Percentiles rank a stretch among this genome's conserved stretches.
Evolutionary conservation across 1,284 basidiomycete genomes (phyloP).

Genomic region (Boletus sp.): DNA sequence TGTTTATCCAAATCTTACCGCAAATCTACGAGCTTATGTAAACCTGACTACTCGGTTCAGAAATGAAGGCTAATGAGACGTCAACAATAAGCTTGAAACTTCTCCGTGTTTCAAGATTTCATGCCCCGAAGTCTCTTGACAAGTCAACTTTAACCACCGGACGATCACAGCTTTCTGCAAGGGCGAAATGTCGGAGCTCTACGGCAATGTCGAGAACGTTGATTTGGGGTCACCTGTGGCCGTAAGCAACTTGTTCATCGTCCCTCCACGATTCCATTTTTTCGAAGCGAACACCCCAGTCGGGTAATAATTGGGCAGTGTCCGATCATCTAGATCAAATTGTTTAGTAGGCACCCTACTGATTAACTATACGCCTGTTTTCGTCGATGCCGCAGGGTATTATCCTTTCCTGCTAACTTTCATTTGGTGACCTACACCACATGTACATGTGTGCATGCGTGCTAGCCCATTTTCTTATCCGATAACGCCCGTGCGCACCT

Average conservation of each 20-base stretch:
- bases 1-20: conserved; percentile 24
- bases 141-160: conserved; percentile 8
- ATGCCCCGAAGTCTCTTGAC: conserved; percentile 23
- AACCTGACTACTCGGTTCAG: conserved; percentile 7
- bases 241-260: neutral
- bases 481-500: conserved; percentile 6
- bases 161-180: neutral
- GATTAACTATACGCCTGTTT: neutral
- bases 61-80: conserved; percentile 10
- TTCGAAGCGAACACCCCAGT: conserved; percentile 10
- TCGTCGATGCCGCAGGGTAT: conserved; percentile 6
- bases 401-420: conserved; percentile 4
- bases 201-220: conserved; percentile 26
- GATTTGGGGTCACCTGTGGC: conserved; percentile 4
- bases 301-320: neutral
- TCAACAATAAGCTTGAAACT: conserved; percentile 29
- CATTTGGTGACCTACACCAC: conserved; percentile 5
- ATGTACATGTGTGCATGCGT: neutral
- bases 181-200: neutral
- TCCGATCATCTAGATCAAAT: conserved; percentile 9
- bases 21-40: conserved; percentile 20
- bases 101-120: conserved; percentile 28
- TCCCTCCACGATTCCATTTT: conserved; percentile 17
- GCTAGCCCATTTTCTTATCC: neutral
- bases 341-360: conserved; percentile 4